These are phyloP conservation scores for Capsicum rhomboideum DNA, from an alignment of 257 asterid genomes.

Conservation along the genomic window DNA sequence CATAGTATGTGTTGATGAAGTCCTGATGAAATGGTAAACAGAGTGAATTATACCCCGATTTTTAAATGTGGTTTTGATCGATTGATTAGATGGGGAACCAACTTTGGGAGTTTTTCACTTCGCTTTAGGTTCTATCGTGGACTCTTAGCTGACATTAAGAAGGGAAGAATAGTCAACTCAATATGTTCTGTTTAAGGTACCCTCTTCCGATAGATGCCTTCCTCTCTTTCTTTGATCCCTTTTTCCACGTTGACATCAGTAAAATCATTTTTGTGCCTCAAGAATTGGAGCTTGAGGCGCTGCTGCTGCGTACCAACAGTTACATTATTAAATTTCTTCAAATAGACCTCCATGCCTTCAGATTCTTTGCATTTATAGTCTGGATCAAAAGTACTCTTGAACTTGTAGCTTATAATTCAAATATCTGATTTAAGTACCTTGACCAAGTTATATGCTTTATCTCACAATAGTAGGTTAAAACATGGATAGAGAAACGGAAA, in stretches of 20 bases:
- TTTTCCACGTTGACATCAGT: not conserved
- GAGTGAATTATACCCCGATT: not conserved
- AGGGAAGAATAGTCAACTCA: not conserved
- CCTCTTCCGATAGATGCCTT: not conserved
- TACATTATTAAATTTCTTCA: not conserved
- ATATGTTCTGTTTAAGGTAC: not conserved
- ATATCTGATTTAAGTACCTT: not conserved
- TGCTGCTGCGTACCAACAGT: not conserved
- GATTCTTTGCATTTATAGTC: not conserved
- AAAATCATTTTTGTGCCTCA: not conserved
- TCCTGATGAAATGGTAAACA: not conserved
- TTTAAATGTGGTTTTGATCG: not conserved
- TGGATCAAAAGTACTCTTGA: not conserved
- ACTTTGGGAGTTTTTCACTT: not conserved
- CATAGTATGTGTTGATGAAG: not conserved
- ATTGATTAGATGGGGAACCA: not conserved
- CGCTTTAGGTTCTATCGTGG: not conserved
- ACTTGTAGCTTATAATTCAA: not conserved
- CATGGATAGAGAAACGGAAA: not conserved
- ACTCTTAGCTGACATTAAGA: not conserved
- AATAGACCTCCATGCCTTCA: not conserved
- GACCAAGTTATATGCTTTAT: not conserved
- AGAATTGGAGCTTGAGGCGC: not conserved
- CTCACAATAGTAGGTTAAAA: not conserved
- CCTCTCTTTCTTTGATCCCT: not conserved